Evolutionary conservation across 176 grass and related monocot species (phyloP).

Genomic region (Canna indica): DNA sequence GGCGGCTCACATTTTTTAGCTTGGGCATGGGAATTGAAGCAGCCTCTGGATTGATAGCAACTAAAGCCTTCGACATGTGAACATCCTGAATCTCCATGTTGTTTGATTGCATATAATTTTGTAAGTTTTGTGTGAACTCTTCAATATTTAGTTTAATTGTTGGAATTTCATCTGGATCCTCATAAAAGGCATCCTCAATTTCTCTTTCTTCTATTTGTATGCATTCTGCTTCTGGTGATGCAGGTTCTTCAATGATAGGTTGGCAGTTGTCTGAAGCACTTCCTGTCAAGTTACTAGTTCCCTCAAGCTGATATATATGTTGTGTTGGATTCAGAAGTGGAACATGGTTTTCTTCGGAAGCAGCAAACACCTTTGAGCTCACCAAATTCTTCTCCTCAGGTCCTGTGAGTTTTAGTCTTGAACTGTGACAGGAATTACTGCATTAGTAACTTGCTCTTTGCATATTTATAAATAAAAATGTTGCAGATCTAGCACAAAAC

Average conservation of each 20-base stretch:
- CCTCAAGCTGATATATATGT: constrained; percentile 26
- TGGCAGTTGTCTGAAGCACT: constrained; percentile 25
- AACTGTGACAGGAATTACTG: constrained; percentile 43
- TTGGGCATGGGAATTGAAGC: constrained; percentile 76
- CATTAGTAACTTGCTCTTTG: not conserved
- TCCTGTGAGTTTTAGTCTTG: constrained; percentile 66
- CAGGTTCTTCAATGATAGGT: constrained; percentile 82
- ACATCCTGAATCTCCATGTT: constrained; percentile 51
- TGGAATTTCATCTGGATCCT: constrained; percentile 76
- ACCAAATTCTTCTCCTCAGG: constrained; percentile 50
- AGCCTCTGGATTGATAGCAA: constrained; percentile 47
- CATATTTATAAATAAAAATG: not conserved
- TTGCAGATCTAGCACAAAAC: too few relatives aligned
- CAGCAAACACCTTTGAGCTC: constrained; percentile 7
- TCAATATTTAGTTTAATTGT: constrained; percentile 67
- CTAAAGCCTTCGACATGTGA: constrained; percentile 64
- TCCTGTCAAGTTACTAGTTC: constrained; percentile 4
- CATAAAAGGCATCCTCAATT: constrained; percentile 70
- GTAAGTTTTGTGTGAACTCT: constrained; percentile 67
- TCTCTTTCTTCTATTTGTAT: constrained; percentile 32
- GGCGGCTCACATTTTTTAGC: constrained; percentile 77
- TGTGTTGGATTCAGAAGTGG: not conserved
- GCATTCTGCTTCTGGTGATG: constrained; percentile 48
- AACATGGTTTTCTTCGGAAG: constrained; percentile 16
- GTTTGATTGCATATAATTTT: constrained; percentile 67